Conservation (phyloP, 345 rosid species). For the Salix purpurea region DNA sequence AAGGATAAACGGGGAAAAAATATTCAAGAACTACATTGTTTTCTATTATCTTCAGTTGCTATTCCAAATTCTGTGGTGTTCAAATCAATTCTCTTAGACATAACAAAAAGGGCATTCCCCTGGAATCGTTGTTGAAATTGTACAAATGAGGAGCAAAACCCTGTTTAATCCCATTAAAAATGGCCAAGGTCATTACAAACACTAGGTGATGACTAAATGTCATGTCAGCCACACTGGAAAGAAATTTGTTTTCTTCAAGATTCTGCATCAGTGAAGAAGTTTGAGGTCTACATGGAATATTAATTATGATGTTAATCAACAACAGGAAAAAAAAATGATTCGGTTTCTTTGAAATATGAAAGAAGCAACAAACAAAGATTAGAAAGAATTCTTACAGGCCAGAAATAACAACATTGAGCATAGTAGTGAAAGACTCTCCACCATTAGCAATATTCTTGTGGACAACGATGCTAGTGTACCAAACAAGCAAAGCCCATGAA, state of each 20-base stretch:
- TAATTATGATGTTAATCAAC: too few species aligned
- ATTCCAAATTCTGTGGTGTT: background rate
- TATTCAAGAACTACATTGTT: background rate
- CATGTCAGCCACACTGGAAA: background rate
- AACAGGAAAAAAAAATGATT: background rate
- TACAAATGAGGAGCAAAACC: background rate
- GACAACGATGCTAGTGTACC: constrained; percentile 85
- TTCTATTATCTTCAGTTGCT: background rate
- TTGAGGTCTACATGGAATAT: too few species aligned
- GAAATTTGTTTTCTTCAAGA: too few species aligned
- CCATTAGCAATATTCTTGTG: constrained; percentile 80
- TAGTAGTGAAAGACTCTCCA: constrained; percentile 91
- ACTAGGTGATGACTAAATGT: background rate
- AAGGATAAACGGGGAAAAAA: background rate
- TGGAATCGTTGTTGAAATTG: background rate
- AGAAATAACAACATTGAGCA: constrained; percentile 93
- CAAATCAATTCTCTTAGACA: background rate
- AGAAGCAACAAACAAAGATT: background rate
- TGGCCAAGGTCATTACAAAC: background rate
- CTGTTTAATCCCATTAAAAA: background rate
- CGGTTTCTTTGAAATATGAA: background rate
- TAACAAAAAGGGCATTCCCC: background rate
- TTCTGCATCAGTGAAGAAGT: too few species aligned
- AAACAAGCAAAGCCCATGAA: constrained; percentile 92
- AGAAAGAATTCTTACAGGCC: constrained; percentile 66